Conservation (phyloP, 192 early-diverging fungal species). For the Backusella australiensis region DNA sequence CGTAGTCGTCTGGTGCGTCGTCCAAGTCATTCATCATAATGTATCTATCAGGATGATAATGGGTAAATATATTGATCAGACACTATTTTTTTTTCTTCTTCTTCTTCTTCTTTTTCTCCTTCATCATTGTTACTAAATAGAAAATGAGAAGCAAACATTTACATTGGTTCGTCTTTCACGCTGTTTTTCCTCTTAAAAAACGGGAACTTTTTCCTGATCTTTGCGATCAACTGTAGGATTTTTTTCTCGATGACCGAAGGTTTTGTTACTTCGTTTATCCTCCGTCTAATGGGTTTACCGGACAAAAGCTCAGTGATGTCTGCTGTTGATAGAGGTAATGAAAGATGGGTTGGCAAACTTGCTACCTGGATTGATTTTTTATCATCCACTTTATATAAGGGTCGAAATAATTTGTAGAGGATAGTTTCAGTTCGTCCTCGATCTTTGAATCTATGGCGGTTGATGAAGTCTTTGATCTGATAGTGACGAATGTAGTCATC, state of each 20-base stretch:
- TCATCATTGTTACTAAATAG: neutral
- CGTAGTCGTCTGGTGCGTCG: slow-evolving; percentile 28
- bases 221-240: neutral
- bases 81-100: neutral
- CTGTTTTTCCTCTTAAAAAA: neutral
- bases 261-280: neutral
- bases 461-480: slow-evolving; percentile 32
- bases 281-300: neutral
- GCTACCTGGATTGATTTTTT: slow-evolving; percentile 10
- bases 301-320: neutral
- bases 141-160: neutral
- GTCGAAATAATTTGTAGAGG: slow-evolving; percentile 10
- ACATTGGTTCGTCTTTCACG: neutral
- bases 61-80: neutral
- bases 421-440: slow-evolving; percentile 12
- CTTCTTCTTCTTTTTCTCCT: neutral
- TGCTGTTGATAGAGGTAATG: neutral
- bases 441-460: slow-evolving; percentile 12
- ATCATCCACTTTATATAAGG: slow-evolving; percentile 9
- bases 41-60: neutral
- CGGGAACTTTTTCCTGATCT: neutral
- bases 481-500: slow-evolving; percentile 42
- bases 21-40: slow-evolving; percentile 10
- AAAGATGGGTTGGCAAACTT: slow-evolving; percentile 8
- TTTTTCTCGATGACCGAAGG: neutral